Conservation (phyloP, 768 basidiomycete genomes). For the Mycena kentingensis region DNA sequence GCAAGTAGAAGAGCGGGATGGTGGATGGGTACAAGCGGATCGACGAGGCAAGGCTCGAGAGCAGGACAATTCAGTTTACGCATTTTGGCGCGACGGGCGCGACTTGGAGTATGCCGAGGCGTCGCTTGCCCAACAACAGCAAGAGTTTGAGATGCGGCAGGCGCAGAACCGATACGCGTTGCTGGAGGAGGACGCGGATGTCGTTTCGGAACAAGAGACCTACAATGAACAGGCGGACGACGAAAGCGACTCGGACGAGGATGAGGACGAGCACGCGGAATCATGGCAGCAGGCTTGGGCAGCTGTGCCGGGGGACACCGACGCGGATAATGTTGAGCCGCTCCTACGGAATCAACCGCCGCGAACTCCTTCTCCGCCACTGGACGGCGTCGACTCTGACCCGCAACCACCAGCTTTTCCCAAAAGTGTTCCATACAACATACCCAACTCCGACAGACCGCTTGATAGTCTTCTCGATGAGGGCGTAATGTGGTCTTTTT, state of each 20-base stretch:
- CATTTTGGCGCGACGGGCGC: constrained; percentile 49
- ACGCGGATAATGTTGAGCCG: neutral
- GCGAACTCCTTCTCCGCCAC: neutral
- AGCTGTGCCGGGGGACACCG: neutral
- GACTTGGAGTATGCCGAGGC: constrained; percentile 51
- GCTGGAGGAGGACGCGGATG: neutral
- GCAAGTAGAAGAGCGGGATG: constrained; percentile 16
- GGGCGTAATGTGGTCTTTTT: constrained; percentile 57
- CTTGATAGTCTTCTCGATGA: constrained; percentile 39
- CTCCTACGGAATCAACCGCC: neutral
- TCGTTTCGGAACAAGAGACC: neutral
- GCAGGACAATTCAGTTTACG: constrained; percentile 41
- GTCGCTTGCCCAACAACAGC: constrained; percentile 1
- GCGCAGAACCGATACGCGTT: constrained; percentile 14
- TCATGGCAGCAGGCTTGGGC: constrained; percentile 30
- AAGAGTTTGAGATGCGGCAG: constrained; percentile 5
- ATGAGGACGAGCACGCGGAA: constrained; percentile 23
- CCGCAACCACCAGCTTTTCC: neutral
- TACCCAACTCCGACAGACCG: constrained; percentile 40
- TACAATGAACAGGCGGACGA: constrained; percentile 1
- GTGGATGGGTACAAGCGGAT: constrained; percentile 39
- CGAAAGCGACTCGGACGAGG: constrained; percentile 10
- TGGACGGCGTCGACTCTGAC: neutral
- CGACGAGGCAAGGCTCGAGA: constrained; percentile 18
- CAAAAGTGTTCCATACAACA: neutral